These are phyloP conservation scores for Fusarium redolens DNA, from an alignment of 2,329 filamentous ascomycete genomes.

Conservation along the genomic window DNA sequence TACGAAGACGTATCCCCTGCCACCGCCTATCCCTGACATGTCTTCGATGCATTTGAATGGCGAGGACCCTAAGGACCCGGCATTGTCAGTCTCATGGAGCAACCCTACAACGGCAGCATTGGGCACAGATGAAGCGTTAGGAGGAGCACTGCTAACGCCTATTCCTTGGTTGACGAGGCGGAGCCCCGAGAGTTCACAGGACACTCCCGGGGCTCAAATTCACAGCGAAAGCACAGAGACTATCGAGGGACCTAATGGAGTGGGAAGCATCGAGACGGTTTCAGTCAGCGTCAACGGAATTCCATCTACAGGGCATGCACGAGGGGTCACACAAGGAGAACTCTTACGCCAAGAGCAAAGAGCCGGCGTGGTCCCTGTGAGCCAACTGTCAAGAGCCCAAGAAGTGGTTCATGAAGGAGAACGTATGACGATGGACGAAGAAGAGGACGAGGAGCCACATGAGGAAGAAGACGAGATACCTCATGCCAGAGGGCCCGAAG, in stretches of 20 bases:
- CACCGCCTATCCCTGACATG: conserved; percentile 70
- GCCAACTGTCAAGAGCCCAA: conserved; percentile 64
- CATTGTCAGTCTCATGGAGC: conserved; percentile 58
- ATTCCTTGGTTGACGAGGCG: conserved; percentile 83
- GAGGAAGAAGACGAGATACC: conserved; percentile 71
- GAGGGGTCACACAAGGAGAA: conserved; percentile 84
- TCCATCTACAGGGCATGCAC: conserved; percentile 60
- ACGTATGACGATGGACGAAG: conserved; percentile 42
- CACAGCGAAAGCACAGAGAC: conserved; percentile 82
- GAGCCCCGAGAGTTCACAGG: conserved; percentile 47
- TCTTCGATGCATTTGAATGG: conserved; percentile 72
- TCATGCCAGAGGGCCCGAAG: conserved; percentile 84
- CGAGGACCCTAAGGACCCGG: conserved; percentile 56
- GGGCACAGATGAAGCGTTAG: conserved; percentile 88
- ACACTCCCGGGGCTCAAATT: conserved; percentile 54
- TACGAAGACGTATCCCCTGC: conserved; percentile 84
- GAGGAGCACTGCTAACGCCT: conserved; percentile 90
- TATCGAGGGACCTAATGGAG: conserved; percentile 82
- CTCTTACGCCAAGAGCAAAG: conserved; percentile 87
- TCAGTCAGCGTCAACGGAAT: conserved; percentile 79
- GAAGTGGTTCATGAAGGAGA: conserved; percentile 46
- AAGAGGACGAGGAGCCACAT: conserved; percentile 51
- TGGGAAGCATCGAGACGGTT: conserved; percentile 83
- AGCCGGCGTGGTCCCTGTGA: conserved; percentile 79
- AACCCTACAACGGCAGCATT: conserved; percentile 63